Conservation (phyloP, 805 yeast genomes). For the Teunomyces lycoperdinae region DNA sequence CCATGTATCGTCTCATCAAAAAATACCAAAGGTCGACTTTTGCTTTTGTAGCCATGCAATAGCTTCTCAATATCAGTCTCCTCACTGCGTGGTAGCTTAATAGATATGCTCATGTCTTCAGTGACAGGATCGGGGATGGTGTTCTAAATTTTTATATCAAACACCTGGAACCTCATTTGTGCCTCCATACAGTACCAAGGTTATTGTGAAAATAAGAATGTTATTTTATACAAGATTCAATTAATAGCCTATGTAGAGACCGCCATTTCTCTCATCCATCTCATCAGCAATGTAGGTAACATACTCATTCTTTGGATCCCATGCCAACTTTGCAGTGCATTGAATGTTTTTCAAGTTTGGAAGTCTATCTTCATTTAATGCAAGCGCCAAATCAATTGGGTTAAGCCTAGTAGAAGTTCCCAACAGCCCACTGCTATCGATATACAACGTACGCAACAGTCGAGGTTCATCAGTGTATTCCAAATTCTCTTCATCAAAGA, state of each 20-base stretch:
- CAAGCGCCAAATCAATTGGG: constrained; percentile 86
- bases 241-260: constrained; percentile 53
- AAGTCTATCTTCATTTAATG: constrained; percentile 72
- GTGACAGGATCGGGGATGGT: background rate
- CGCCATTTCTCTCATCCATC: constrained; percentile 74
- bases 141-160: background rate
- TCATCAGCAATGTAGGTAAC: constrained; percentile 55
- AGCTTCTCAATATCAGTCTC: constrained; percentile 8
- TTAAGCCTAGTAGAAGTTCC: constrained; percentile 82
- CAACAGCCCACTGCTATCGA: constrained; percentile 82
- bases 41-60: background rate
- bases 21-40: constrained; percentile 20
- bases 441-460: constrained; percentile 60
- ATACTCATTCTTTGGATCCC: constrained; percentile 59
- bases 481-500: constrained; percentile 35
- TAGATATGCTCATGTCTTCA: constrained; percentile 8
- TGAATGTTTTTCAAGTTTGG: constrained; percentile 64
- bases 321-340: constrained; percentile 76
- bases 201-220: background rate
- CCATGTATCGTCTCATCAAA: constrained; percentile 31
- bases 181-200: too few relatives aligned
- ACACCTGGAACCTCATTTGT: background rate
- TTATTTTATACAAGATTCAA: background rate
- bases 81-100: constrained; percentile 8
- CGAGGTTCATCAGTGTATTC: constrained; percentile 22